Percentiles rank a stretch among this genome's conserved stretches.
Conservation (phyloP, 306 rosid genomes). For the Vicia villosa region DNA sequence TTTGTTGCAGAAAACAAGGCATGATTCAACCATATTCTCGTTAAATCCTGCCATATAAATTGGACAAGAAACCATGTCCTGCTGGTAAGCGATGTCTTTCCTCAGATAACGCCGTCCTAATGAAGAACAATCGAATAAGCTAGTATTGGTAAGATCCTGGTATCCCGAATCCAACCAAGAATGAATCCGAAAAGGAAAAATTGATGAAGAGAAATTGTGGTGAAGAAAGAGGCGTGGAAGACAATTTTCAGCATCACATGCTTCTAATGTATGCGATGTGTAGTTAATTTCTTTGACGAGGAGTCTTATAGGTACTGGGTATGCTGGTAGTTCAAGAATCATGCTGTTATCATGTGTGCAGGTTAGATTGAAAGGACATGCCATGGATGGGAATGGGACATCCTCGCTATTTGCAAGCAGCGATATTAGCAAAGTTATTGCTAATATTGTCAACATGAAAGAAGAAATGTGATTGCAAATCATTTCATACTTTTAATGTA, state of each 20-base stretch:
- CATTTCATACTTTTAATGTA: background rate
- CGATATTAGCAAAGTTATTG: background rate
- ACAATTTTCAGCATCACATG: background rate
- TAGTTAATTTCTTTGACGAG: background rate
- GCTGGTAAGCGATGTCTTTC: rapidly evolving
- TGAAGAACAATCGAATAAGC: background rate
- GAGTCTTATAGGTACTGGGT: background rate
- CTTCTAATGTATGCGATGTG: background rate
- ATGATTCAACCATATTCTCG: background rate
- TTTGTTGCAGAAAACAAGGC: background rate
- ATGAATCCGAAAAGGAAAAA: background rate
- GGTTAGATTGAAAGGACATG: background rate
- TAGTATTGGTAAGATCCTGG: background rate
- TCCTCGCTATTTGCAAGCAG: background rate
- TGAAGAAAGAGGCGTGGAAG: background rate
- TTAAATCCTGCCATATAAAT: background rate
- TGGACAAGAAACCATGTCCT: background rate
- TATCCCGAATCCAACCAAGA: background rate
- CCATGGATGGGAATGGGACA: background rate
- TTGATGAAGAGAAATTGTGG: background rate
- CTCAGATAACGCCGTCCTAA: background rate
- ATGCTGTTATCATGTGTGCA: background rate
- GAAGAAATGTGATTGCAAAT: background rate
- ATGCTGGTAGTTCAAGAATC: background rate
- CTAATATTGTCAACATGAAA: background rate